These are phyloP conservation scores for Purpureocillium takamizusanense DNA, from an alignment of 2,329 filamentous ascomycete species.

Conservation along the genomic window DNA sequence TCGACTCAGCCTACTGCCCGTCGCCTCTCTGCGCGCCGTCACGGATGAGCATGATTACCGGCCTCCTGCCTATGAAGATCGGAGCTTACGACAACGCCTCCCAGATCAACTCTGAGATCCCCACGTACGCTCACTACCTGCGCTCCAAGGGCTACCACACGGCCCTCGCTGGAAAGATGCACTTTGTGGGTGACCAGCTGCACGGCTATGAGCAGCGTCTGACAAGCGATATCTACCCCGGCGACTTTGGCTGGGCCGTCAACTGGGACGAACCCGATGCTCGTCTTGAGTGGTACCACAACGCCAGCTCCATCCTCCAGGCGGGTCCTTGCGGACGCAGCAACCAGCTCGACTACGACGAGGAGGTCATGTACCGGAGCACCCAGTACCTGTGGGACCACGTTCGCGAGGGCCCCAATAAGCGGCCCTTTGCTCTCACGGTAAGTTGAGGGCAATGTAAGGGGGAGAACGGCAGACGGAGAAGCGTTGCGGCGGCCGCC, in stretches of 20 bases:
- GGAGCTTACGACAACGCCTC: slow-evolving; percentile 87
- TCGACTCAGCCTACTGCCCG: slow-evolving; percentile 90
- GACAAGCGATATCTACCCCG: slow-evolving; percentile 93
- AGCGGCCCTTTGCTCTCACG: slow-evolving; percentile 78
- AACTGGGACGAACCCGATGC: slow-evolving; percentile 89
- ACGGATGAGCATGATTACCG: slow-evolving; percentile 89
- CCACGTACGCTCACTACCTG: slow-evolving; percentile 89
- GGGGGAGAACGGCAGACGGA: background rate
- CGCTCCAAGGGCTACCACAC: slow-evolving; percentile 82
- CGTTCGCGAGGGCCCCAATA: slow-evolving; percentile 65
- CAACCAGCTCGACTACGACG: slow-evolving; percentile 93
- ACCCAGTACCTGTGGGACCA: slow-evolving; percentile 87
- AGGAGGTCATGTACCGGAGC: slow-evolving; percentile 89
- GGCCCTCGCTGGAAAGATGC: slow-evolving; percentile 90
- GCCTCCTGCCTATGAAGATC: slow-evolving; percentile 84
- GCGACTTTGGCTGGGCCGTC: slow-evolving; percentile 88
- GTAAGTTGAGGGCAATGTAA: slow-evolving; percentile 21
- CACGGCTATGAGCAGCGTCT: slow-evolving; percentile 89
- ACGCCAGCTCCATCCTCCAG: slow-evolving; percentile 86
- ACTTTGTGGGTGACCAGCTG: slow-evolving; percentile 90
- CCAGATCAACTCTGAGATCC: slow-evolving; percentile 72
- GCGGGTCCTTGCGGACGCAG: slow-evolving; percentile 82
- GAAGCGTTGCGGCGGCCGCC: too few species aligned
- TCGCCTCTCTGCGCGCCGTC: slow-evolving; percentile 88
- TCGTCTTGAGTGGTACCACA: slow-evolving; percentile 91